Percentiles rank a stretch among this genome's conserved stretches.
phyloP scores from a whole-genome alignment of 2,329 filamentous ascomycete genomes.

The Periconia sp. region DNA sequence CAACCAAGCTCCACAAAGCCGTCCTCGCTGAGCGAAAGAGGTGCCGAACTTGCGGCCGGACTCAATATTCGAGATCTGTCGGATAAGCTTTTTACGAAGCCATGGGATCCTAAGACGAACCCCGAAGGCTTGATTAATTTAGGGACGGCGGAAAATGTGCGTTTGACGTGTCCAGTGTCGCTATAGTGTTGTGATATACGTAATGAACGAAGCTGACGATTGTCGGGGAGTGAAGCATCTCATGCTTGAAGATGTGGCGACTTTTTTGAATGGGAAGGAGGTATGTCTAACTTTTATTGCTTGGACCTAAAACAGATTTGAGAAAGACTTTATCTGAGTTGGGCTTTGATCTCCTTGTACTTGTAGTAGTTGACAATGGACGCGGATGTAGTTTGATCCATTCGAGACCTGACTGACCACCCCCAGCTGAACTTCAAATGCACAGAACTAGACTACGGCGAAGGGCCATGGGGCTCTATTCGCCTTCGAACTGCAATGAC shows the following conservation, averaged over 20 bases:
- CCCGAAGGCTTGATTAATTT: constrained; percentile 36
- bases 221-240: constrained; percentile 31
- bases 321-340: no score
- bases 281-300: no score
- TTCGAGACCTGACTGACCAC: neutral
- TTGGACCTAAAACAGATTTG: constrained; percentile 21
- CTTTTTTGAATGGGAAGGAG: constrained; percentile 48
- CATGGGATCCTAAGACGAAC: constrained; percentile 30
- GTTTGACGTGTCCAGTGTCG: no score
- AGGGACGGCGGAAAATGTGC: constrained; percentile 39
- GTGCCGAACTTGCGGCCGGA: no score
- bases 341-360: no score
- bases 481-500: constrained; percentile 51
- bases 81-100: constrained; percentile 15
- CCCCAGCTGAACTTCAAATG: constrained; percentile 34
- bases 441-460: constrained; percentile 49
- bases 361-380: no score
- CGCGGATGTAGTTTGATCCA: neutral
- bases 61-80: constrained; percentile 18
- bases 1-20: no score
- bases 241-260: constrained; percentile 46
- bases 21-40: no score
- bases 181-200: no score
- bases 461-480: constrained; percentile 45
- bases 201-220: neutral